These are phyloP conservation scores for Auricularia cornea DNA, from an alignment of 768 basidiomycete species.

Conservation along the genomic window DNA sequence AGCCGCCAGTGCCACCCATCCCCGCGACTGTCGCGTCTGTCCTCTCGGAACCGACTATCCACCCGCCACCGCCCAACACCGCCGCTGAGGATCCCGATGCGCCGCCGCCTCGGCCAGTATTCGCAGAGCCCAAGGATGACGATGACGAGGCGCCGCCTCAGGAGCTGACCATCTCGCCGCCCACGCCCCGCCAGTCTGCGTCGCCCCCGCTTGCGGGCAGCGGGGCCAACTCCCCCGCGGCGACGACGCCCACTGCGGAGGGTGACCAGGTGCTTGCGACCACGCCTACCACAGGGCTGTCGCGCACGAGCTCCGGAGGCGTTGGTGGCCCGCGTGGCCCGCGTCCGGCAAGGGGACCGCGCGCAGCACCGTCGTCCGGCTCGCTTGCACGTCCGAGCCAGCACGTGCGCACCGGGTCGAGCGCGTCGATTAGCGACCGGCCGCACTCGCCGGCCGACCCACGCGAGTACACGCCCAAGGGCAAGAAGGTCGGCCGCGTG, in stretches of 20 bases:
- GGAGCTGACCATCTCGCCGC: background rate
- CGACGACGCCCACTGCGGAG: constrained; percentile 3
- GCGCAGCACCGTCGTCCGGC: constrained; percentile 30
- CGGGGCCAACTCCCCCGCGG: background rate
- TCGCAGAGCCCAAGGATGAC: constrained; percentile 12
- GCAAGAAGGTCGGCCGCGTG: constrained; percentile 24
- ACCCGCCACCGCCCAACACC: constrained; percentile 4
- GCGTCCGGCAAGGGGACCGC: constrained; percentile 14
- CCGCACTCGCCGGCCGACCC: constrained; percentile 30
- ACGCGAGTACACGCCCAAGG: constrained; percentile 16
- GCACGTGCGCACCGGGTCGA: constrained; percentile 20
- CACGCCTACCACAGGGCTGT: background rate
- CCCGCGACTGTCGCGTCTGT: constrained; percentile 12
- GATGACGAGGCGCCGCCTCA: background rate
- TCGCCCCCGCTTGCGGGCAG: background rate
- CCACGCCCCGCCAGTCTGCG: constrained; percentile 1
- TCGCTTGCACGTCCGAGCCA: constrained; percentile 17
- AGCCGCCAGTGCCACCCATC: constrained; percentile 15
- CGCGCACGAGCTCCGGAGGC: constrained; percentile 8
- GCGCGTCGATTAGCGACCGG: constrained; percentile 19
- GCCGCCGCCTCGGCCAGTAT: constrained; percentile 12
- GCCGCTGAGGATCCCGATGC: constrained; percentile 16
- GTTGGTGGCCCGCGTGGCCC: background rate
- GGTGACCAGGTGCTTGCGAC: background rate
- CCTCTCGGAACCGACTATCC: background rate